Conservation (phyloP, 805 yeast species). For the Zygoascus ofunaensis region DNA sequence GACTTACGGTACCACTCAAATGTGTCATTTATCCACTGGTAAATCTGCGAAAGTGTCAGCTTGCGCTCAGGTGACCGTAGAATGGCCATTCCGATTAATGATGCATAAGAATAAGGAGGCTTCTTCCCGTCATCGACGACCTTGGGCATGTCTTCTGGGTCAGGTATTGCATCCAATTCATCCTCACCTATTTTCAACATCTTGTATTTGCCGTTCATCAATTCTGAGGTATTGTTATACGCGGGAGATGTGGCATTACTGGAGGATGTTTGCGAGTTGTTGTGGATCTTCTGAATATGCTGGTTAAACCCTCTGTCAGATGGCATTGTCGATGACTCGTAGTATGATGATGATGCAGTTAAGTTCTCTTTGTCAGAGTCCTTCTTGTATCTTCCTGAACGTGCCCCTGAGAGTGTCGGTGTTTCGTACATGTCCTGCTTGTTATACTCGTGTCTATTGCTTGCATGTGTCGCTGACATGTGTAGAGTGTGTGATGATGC, state of each 20-base stretch:
- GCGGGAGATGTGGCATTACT: no score
- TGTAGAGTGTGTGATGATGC: neutral
- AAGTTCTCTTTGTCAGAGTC: constrained; percentile 6
- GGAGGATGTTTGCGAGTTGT: neutral
- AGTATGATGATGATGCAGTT: neutral
- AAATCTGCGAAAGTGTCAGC: constrained; percentile 74
- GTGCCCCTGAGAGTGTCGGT: constrained; percentile 3
- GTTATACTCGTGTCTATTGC: neutral
- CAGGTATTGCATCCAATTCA: constrained; percentile 5
- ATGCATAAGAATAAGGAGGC: constrained; percentile 93
- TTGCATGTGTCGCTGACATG: neutral
- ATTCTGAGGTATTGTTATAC: constrained; percentile 1
- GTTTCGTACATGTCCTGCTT: constrained; percentile 1
- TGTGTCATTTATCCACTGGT: constrained; percentile 82
- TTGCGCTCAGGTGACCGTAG: constrained; percentile 65
- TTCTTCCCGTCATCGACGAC: constrained; percentile 51
- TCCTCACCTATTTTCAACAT: constrained; percentile 1
- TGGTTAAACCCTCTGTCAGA: neutral
- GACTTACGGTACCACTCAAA: constrained; percentile 74
- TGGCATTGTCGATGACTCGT: constrained; percentile 4
- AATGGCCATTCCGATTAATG: constrained; percentile 87
- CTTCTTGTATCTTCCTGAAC: neutral
- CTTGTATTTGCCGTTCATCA: neutral
- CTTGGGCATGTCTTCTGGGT: constrained; percentile 12
- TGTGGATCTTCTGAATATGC: neutral